These are phyloP conservation scores for Hymenoscyphus repandus DNA, from an alignment of 2,329 filamentous ascomycete genomes.

Conservation along the genomic window DNA sequence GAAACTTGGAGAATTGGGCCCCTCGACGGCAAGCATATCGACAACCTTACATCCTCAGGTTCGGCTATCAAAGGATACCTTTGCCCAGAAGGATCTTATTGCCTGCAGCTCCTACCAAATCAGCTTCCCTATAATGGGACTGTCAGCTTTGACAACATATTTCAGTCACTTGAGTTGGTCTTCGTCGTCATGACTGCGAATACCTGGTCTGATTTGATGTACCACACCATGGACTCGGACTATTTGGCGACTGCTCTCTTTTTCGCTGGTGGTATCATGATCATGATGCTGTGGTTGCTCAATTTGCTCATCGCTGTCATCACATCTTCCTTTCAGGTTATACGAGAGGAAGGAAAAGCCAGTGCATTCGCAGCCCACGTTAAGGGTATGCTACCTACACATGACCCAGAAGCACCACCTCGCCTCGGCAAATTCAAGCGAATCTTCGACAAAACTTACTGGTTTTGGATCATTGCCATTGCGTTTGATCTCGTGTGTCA, in stretches of 20 bases:
- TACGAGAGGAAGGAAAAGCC: constrained; percentile 88
- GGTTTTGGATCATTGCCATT: constrained; percentile 78
- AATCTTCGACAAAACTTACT: constrained; percentile 67
- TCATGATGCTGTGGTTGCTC: constrained; percentile 93
- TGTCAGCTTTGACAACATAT: constrained; percentile 90
- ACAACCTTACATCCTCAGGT: constrained; percentile 46
- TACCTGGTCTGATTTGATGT: constrained; percentile 92
- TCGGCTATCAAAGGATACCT: constrained; percentile 73
- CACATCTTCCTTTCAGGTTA: constrained; percentile 96
- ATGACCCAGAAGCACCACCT: constrained; percentile 35
- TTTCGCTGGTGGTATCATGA: constrained; percentile 69
- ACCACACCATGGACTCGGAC: constrained; percentile 86
- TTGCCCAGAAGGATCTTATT: constrained; percentile 78
- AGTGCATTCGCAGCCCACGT: constrained; percentile 86
- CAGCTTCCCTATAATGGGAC: constrained; percentile 69
- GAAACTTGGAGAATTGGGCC: constrained; percentile 62
- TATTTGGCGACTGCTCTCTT: constrained; percentile 82
- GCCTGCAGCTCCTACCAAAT: constrained; percentile 65
- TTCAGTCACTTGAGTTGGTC: constrained; percentile 86
- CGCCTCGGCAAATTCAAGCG: constrained; percentile 53
- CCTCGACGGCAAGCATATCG: not conserved
- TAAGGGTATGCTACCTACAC: constrained; percentile 32
- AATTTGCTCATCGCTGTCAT: constrained; percentile 95
- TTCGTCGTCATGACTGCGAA: constrained; percentile 99
- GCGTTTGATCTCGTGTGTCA: constrained; percentile 74